Conservation (phyloP, 192 early-diverging fungal species). For the Endogone sp. region DNA sequence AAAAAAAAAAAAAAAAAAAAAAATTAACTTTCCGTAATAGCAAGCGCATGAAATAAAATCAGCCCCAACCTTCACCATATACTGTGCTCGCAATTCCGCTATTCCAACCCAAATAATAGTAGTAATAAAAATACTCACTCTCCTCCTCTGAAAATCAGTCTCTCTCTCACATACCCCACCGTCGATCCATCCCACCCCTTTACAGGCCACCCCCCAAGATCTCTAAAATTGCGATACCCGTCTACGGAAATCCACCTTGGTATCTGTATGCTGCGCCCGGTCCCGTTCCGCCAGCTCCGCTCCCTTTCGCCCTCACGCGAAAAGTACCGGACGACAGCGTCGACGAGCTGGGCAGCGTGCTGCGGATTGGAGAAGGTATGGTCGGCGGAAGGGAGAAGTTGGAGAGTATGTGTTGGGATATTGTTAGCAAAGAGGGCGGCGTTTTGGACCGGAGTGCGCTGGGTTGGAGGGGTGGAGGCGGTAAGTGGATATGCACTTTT, state of each 20-base stretch:
- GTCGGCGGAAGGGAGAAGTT: constrained; percentile 41
- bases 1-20: too few relatives aligned
- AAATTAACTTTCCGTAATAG: too few relatives aligned
- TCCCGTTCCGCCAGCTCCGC: constrained; percentile 1
- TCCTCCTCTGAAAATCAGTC: constrained; percentile 47
- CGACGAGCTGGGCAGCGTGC: constrained; percentile 27
- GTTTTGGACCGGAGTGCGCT: constrained; percentile 44
- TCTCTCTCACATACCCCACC: constrained; percentile 41
- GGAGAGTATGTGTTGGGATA: constrained; percentile 38
- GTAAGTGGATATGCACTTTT: too few relatives aligned
- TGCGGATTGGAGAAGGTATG: constrained; percentile 30
- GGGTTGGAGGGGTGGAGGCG: not conserved
- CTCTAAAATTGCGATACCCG: constrained; percentile 53
- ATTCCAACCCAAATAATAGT: too few relatives aligned
- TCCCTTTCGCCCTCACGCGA: constrained; percentile 13
- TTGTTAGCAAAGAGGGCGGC: constrained; percentile 30
- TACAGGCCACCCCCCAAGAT: constrained; percentile 47
- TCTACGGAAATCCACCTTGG: constrained; percentile 42
- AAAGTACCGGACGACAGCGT: constrained; percentile 35
- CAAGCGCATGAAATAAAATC: too few relatives aligned
- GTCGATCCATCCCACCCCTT: constrained; percentile 27
- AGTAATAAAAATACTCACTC: constrained; percentile 40
- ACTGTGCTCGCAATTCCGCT: too few relatives aligned
- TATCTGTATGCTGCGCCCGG: constrained; percentile 16
- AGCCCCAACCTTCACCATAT: too few relatives aligned